Evolutionary conservation across 768 basidiomycete genomes (phyloP), one percentile per base, ranked within the genome.

Genomic region (Calocera cornea): DNA sequence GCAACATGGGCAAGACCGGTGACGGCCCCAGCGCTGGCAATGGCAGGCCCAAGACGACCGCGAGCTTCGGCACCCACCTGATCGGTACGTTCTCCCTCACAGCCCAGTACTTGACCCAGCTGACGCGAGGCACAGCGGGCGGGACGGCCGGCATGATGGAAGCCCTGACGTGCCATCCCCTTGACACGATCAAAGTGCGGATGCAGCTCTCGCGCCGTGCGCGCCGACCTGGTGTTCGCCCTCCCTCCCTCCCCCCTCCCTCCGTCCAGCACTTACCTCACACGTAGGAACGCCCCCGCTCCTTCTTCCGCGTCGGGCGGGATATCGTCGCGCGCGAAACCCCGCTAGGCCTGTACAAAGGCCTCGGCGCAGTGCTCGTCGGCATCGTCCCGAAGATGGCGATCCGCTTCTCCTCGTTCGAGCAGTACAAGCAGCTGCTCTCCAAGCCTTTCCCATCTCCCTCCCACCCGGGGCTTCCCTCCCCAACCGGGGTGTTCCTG

Each of bases 301-400:
- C 94, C 0, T 95, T 98, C 78, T 77, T 97, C 69, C 92, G 91
- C 12, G 98, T 97, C 0, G 97, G 92, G 1, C 78, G 83, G 12
- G 86, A 88, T 75, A 99, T 99, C 69, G 86, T 92, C 29, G 83
- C 82, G 68, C 84, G 93, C 66, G 97, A 99, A 79, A 95, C 95
- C 1, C 92, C 93, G 0, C 83, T 98, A 41, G 97, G 97, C 1
- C 79, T 99, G 41, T 99, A 98, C 84, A 99, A 99, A 76, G 97
- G 95, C 70, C 85, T 99, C 40, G 97, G 97, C 24, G 97, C 97
- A 10, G 97, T 99, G 47, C 80, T 95, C 54, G 88, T 91, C 12
- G 97, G 97, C 12, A 99, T 99, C 76, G 92, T 97, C 8, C 97
- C 97, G 0, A 99, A 99, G 80, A 99, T 99, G 97, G 93, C 93